Evolutionary conservation across 352 stramenopile species (phyloP).

Genomic region (Pythium utonaiense): DNA sequence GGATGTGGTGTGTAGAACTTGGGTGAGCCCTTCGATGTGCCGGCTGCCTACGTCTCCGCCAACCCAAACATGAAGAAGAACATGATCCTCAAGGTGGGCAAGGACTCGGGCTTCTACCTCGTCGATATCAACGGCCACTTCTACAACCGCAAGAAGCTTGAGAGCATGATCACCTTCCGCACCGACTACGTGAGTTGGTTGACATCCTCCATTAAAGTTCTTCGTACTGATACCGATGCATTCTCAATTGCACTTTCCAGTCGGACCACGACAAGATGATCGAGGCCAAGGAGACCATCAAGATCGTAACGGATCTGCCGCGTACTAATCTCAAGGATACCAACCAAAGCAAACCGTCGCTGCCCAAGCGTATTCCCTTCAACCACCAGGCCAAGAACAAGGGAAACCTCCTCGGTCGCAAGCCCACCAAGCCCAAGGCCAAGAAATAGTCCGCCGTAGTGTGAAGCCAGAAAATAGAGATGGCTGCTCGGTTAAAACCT

Average conservation of each 20-base stretch:
- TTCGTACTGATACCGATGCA: neutral
- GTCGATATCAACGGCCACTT: constrained; percentile 78
- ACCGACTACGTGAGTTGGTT: constrained; percentile 59
- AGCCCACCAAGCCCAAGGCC: constrained; percentile 28
- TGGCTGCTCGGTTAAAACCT: neutral
- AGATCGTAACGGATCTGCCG: constrained; percentile 67
- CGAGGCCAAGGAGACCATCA: constrained; percentile 34
- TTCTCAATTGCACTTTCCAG: constrained; percentile 24
- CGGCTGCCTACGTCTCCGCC: constrained; percentile 62
- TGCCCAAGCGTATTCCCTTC: constrained; percentile 28
- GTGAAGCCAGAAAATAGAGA: constrained; percentile 31
- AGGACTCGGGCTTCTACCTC: constrained; percentile 71
- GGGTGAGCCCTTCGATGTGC: constrained; percentile 59
- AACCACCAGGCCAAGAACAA: constrained; percentile 18
- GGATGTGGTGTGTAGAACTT: constrained; percentile 39
- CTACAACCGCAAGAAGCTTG: constrained; percentile 84
- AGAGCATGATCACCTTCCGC: constrained; percentile 85
- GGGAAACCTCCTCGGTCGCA: constrained; percentile 35
- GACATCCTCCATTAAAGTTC: neutral
- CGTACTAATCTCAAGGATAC: constrained; percentile 52
- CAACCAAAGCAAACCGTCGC: neutral
- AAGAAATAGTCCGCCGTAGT: constrained; percentile 13
- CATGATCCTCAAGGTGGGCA: constrained; percentile 82
- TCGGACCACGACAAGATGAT: constrained; percentile 75
- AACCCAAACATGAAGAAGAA: constrained; percentile 84